Base-by-base conservation (phyloP, 495 filamentous ascomycete genomes). In the Parathielavia hyrcaniae region DNA sequence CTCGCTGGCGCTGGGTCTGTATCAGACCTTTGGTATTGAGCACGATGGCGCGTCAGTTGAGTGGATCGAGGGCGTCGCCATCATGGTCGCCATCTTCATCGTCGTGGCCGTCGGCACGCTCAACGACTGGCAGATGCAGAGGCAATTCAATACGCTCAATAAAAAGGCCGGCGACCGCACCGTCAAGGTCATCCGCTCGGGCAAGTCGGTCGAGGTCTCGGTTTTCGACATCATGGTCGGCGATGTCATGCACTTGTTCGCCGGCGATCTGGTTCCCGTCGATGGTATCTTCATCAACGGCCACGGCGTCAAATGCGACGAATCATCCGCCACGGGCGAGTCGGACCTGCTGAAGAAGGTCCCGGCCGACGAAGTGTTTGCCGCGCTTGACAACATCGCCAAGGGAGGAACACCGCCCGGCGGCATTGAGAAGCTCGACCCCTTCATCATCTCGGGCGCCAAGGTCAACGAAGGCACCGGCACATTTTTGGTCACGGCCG, bases 401-500 rank as follows among this genome's bases (percentile, higher is more conserved):
- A 64, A 67, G 17, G 63, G 65, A 13, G 66, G 50, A 8, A 47
- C 51, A 16, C 41, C 60, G 12, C 77, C 85, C 35, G 80, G 87
- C 46, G 80, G 79, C 58, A 71, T 88, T 17, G 77, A 81, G 58
- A 96, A 96, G 69, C 74, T 92, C 65, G 92, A 97, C 62, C 91
- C 91, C 1, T 96, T 97, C 68, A 95, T 97, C 64, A 81, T 96
- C 41, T 97, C 92, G 9, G 92, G 92, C 46, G 86, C 86, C 34
- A 93, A 93, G 69, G 87, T 97, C 23, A 88, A 90, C 36, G 92
- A 97, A 74, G 92, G 92, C 22, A 82, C 93, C 26, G 90, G 90
- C 0, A 89, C 85, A 9, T 96, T 92, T 65, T 66, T 96, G 51
- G 85, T 93, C 45, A 97, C 92, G 1, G 83, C 90, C 23, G 87